Evolutionary conservation across 495 filamentous ascomycete genomes (phyloP), one percentile per base, ranked within the genome.

Genomic region (Ascobolus immersus): DNA sequence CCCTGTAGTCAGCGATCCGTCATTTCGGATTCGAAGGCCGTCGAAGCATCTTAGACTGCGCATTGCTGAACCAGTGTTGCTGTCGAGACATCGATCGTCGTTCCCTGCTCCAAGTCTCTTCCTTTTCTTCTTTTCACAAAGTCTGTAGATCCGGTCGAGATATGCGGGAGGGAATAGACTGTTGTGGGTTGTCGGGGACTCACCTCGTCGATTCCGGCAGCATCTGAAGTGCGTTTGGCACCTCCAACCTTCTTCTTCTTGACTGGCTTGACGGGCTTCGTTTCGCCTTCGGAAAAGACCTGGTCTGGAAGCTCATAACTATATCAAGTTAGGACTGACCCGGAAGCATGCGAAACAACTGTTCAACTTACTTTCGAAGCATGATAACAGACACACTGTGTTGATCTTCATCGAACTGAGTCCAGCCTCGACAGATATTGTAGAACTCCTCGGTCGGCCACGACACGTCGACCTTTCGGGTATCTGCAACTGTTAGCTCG

Each of bases 291-390:
- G 37, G 70, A 62, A 51, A 96, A 96, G 1, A 94, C 70, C 51
- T 96, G 80, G 33, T 72, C 68, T 13, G 86, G 89, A 13, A 96
- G 60, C 47, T 79, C 74, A 44, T 71, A 77, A 49, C 80, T 90
- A 34, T 4, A 43, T 22, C 5, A 12, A 27, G 27, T 31, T n/a
- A n/a, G n/a, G 28, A 1, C 20, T 27, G 5, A 17, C 46, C 39
- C 43, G 35, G 26, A 1, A 24, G 24, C 22, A 27, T 33, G 24
- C 34, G n/a, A 41, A 34, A 28, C 1, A 1, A 12, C 23, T 17
- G 18, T 11, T 18, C 17, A 46, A 40, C 38, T 40, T 42, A 48
- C 45, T 41, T 55, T 54, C 53, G 46, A 29, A 43, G 50, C 28
- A 47, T 40, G 25, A 41, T 28, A 21, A 47, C 47, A 34, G 35